Evolutionary conservation across 192 early-diverging fungal genomes (phyloP).

Genomic region (Backusella tarrabulga): DNA sequence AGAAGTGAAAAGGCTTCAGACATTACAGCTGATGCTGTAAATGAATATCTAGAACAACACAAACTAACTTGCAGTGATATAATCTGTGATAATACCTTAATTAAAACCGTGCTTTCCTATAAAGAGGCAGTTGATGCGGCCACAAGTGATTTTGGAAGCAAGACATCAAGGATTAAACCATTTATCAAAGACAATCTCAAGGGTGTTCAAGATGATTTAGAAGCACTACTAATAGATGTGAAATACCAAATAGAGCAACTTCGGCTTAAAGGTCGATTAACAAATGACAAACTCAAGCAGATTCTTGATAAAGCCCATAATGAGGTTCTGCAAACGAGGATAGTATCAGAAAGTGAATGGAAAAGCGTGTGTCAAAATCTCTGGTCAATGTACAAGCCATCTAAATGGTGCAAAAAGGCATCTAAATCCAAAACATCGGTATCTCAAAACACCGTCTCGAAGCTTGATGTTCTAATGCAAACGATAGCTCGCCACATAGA

Average conservation of each 20-base stretch:
- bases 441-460: background rate
- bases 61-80: background rate
- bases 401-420: constrained; percentile 6
- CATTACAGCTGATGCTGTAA: background rate
- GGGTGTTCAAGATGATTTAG: background rate
- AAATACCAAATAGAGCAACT: constrained; percentile 6
- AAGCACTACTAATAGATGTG: background rate
- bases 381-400: background rate
- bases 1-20: background rate
- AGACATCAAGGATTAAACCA: background rate
- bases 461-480: background rate
- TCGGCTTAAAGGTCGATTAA: constrained; percentile 7
- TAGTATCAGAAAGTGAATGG: constrained; percentile 16
- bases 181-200: background rate
- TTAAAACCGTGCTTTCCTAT: background rate
- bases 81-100: constrained; percentile 1
- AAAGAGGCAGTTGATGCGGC: background rate
- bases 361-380: background rate
- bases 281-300: background rate
- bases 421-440: background rate
- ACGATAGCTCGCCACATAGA: background rate
- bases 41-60: background rate
- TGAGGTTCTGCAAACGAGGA: background rate
- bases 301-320: background rate
- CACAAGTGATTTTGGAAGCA: background rate